These are phyloP conservation scores for Neoscytalidium dimidiatum DNA, from an alignment of 2,329 filamentous ascomycete genomes.

Conservation along the genomic window DNA sequence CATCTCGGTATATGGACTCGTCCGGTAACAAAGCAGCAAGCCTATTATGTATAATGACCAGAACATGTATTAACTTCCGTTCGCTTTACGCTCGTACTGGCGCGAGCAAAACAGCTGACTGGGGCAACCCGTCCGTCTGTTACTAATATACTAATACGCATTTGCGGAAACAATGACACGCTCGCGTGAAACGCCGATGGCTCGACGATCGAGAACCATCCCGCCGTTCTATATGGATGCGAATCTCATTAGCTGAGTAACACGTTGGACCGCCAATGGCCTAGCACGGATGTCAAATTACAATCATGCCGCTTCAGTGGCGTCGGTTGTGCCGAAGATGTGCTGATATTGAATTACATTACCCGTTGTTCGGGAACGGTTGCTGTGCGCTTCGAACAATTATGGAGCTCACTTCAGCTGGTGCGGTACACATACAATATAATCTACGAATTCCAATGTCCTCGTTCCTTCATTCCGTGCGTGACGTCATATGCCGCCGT, in stretches of 20 bases:
- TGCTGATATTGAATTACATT: conserved; percentile 68
- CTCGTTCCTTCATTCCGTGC: background rate
- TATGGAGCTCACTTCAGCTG: conserved; percentile 10
- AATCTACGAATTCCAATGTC: background rate
- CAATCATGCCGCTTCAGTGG: conserved; percentile 80
- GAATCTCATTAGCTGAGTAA: background rate
- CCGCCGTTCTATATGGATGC: background rate
- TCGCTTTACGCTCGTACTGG: background rate
- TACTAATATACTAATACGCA: background rate
- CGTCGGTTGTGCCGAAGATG: conserved; percentile 98
- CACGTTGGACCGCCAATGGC: background rate
- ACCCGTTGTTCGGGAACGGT: conserved; percentile 24
- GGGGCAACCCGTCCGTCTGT: background rate
- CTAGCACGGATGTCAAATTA: conserved; percentile 99
- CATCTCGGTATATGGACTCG: background rate
- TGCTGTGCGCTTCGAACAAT: background rate
- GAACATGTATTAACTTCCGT: background rate
- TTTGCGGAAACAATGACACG: no score
- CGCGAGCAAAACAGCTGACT: background rate
- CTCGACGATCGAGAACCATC: background rate
- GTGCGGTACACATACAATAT: conserved; percentile 18
- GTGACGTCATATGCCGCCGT: background rate
- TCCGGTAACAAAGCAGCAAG: background rate
- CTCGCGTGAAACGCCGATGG: background rate
- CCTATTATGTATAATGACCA: conserved; percentile 13